phyloP scores from a whole-genome alignment of 1,284 basidiomycete species.

The Apiotrichum laibachii region DNA sequence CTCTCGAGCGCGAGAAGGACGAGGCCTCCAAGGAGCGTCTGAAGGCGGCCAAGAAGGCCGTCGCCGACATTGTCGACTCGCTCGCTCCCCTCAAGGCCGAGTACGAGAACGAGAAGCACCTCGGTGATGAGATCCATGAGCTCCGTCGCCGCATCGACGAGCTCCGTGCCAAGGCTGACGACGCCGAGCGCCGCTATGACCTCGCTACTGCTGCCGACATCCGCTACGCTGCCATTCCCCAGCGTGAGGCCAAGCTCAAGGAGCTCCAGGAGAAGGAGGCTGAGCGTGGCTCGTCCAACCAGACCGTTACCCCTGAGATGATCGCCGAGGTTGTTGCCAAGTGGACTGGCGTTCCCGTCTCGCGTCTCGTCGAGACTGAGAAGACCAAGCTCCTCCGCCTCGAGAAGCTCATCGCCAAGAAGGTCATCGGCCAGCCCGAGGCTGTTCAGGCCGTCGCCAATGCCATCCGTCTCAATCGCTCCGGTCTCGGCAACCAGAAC shows the following conservation, averaged over 20 bases:
- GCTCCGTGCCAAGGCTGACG: slow-evolving; percentile 86
- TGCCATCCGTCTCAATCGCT: slow-evolving; percentile 58
- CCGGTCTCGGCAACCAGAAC: slow-evolving; percentile 58
- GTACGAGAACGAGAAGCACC: slow-evolving; percentile 84
- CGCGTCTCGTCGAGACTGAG: slow-evolving; percentile 49
- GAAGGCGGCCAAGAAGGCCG: slow-evolving; percentile 70
- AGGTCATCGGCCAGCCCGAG: slow-evolving; percentile 59
- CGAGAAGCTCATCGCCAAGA: slow-evolving; percentile 53
- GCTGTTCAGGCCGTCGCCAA: slow-evolving; percentile 59
- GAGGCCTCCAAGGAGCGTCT: slow-evolving; percentile 83
- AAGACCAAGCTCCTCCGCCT: slow-evolving; percentile 55
- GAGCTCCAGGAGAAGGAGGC: slow-evolving; percentile 56
- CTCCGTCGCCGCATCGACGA: slow-evolving; percentile 85
- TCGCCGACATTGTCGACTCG: slow-evolving; percentile 83
- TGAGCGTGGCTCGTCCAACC: slow-evolving; percentile 49
- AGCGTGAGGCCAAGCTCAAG: slow-evolving; percentile 72
- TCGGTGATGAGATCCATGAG: slow-evolving; percentile 79
- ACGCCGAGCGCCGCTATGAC: slow-evolving; percentile 84
- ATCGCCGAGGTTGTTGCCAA: slow-evolving; percentile 59
- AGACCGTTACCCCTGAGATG: slow-evolving; percentile 54
- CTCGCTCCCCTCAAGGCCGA: slow-evolving; percentile 83
- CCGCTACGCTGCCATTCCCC: slow-evolving; percentile 88
- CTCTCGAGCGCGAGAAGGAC: slow-evolving; percentile 90
- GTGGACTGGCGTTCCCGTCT: slow-evolving; percentile 54
- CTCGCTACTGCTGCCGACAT: slow-evolving; percentile 84